Conservation (phyloP, 208 protist genomes). For the Acanthamoeba royreba region DNA sequence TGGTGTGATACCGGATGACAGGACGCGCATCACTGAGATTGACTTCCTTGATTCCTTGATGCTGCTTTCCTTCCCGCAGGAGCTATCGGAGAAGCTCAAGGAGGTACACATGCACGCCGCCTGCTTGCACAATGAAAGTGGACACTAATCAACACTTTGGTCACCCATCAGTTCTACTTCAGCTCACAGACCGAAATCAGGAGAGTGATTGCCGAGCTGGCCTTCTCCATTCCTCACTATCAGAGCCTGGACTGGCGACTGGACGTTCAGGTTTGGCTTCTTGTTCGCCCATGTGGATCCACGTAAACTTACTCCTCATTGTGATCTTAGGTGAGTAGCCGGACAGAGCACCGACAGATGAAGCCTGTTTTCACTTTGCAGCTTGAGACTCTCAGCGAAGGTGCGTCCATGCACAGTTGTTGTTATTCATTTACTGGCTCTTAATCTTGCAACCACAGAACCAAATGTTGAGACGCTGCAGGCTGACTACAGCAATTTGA, state of each 20-base stretch:
- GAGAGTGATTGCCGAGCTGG: slow-evolving; percentile 1
- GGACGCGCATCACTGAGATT: slow-evolving; percentile 9
- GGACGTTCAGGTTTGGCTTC: slow-evolving; percentile 10
- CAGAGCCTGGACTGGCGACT: slow-evolving; percentile 38
- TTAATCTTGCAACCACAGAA: neutral
- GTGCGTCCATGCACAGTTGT: neutral
- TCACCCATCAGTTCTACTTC: slow-evolving; percentile 7
- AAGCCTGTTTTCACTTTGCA: slow-evolving; percentile 24
- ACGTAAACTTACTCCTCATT: neutral
- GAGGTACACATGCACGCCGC: neutral
- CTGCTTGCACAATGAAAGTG: too few species aligned
- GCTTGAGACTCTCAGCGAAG: neutral
- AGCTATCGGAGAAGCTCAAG: slow-evolving; percentile 24
- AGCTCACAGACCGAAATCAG: neutral
- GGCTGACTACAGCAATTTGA: slow-evolving; percentile 40
- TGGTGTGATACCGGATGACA: too few species aligned
- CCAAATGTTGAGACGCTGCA: neutral
- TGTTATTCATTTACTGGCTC: neutral
- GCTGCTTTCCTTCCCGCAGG: slow-evolving; percentile 9
- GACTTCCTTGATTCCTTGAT: slow-evolving; percentile 40
- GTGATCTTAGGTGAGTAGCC: neutral
- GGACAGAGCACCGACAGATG: slow-evolving; percentile 7
- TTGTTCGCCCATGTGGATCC: neutral
- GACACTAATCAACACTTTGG: neutral
- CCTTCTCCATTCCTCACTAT: slow-evolving; percentile 35